These are phyloP conservation scores for Penicillium cinerascens DNA, from an alignment of 495 filamentous ascomycete genomes.

Conservation along the genomic window DNA sequence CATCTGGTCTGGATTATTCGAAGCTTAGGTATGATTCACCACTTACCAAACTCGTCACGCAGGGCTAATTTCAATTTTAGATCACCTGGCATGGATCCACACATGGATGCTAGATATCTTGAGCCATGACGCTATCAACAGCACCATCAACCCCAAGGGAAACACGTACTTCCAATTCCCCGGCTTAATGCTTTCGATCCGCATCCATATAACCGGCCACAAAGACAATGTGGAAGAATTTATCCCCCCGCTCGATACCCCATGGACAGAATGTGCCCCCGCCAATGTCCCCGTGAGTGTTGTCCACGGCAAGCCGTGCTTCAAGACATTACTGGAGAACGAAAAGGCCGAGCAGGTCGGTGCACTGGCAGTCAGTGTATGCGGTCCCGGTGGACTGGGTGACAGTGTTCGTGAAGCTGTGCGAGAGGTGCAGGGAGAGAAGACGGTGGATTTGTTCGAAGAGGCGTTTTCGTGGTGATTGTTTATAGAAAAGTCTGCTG, in stretches of 20 bases:
- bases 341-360: constrained; percentile 40
- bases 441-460: constrained; percentile 41
- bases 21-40: constrained; percentile 28
- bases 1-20: constrained; percentile 42
- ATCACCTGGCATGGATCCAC: constrained; percentile 44
- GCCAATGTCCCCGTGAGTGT: constrained; percentile 29
- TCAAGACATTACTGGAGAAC: constrained; percentile 29
- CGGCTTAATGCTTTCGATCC: constrained; percentile 31
- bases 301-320: constrained; percentile 33
- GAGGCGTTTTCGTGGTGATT: constrained; percentile 45
- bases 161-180: constrained; percentile 33
- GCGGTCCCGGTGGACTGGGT: constrained; percentile 42
- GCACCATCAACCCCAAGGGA: constrained; percentile 18
- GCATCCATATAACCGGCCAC: constrained; percentile 32
- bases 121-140: constrained; percentile 29
- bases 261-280: constrained; percentile 32
- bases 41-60: neutral
- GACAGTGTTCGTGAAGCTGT: constrained; percentile 43
- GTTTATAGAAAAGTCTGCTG: neutral
- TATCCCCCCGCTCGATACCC: constrained; percentile 20
- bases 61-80: constrained; percentile 16
- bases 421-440: constrained; percentile 31
- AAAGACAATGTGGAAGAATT: constrained; percentile 28
- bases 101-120: constrained; percentile 43
- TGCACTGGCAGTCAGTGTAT: constrained; percentile 46